Percentiles rank a stretch among this genome's conserved stretches.
Conservation (phyloP, 2,329 filamentous ascomycete species). For the Conoideocrella luteorostrata region DNA sequence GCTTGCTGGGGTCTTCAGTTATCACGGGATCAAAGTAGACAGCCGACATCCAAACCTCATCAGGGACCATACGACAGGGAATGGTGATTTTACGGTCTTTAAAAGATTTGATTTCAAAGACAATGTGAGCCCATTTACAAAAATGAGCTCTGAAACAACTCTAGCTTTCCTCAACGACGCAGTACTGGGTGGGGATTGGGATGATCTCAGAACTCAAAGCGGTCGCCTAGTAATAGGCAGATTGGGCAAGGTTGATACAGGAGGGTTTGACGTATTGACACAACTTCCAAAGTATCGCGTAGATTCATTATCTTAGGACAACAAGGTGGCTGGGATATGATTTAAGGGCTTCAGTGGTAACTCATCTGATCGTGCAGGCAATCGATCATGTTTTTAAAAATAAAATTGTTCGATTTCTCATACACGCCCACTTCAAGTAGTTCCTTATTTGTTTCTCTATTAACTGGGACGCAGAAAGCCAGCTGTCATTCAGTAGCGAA, state of each 20-base stretch:
- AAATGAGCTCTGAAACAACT: conserved; percentile 99
- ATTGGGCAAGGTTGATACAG: conserved; percentile 78
- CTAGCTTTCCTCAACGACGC: conserved; percentile 90
- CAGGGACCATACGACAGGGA: conserved; percentile 95
- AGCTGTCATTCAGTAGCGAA: too few species aligned
- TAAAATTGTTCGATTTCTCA: too few species aligned
- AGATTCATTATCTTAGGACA: too few species aligned
- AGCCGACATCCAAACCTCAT: conserved; percentile 90
- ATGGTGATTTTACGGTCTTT: conserved; percentile 83
- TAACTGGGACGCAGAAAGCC: too few species aligned
- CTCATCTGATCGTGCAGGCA: too few species aligned
- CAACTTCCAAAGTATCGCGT: conserved; percentile 45
- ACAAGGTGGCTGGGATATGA: too few species aligned
- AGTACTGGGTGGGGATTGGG: conserved; percentile 81
- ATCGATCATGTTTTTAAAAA: too few species aligned
- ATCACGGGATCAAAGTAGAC: conserved; percentile 90
- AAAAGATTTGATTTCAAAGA: conserved; percentile 81
- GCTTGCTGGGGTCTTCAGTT: conserved; percentile 75
- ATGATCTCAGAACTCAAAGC: conserved; percentile 79
- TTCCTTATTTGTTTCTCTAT: too few species aligned
- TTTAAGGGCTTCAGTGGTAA: too few species aligned
- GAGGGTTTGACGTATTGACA: conserved; percentile 81
- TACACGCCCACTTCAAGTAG: too few species aligned
- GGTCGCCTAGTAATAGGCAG: conserved; percentile 82
- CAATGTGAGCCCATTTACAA: conserved; percentile 86